Conservation (phyloP, 1,284 basidiomycete species). For the Pseudozyma thailandica region DNA sequence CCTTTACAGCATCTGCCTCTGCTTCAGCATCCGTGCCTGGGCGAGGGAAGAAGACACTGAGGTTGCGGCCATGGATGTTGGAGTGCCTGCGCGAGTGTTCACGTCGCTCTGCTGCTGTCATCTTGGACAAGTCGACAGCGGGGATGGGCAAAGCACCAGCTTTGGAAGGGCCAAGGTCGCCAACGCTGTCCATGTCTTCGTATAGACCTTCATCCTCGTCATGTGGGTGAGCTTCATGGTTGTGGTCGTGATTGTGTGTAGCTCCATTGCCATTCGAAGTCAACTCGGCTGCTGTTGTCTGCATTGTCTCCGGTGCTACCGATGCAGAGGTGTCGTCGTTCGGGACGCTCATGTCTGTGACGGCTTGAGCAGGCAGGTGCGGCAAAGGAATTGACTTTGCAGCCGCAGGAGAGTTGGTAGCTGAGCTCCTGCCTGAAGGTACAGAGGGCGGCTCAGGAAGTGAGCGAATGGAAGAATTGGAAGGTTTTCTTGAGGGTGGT, state of each 20-base stretch:
- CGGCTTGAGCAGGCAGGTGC: not conserved
- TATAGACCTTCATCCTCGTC: slow-evolving; percentile 37
- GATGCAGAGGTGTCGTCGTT: not conserved
- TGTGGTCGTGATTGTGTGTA: no score
- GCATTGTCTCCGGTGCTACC: not conserved
- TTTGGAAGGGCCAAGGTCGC: slow-evolving; percentile 24
- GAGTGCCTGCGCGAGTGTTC: slow-evolving; percentile 64
- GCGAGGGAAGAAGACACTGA: slow-evolving; percentile 65
- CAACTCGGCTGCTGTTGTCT: not conserved
- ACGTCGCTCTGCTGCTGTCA: slow-evolving; percentile 58
- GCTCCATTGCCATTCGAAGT: not conserved
- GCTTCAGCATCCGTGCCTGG: slow-evolving; percentile 63
- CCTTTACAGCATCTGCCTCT: slow-evolving; percentile 46
- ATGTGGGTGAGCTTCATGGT: not conserved
- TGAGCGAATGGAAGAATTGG: slow-evolving; percentile 32
- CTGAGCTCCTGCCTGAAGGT: slow-evolving; percentile 1
- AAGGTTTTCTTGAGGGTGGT: slow-evolving; percentile 30
- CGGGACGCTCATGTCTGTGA: slow-evolving; percentile 10
- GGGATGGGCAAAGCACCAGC: not conserved
- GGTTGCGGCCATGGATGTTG: slow-evolving; percentile 59
- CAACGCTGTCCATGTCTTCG: slow-evolving; percentile 43
- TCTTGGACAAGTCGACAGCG: slow-evolving; percentile 34
- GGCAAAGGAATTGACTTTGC: not conserved
- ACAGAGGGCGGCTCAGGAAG: slow-evolving; percentile 29
- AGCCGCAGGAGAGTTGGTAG: not conserved